Base-by-base conservation (phyloP, 306 rosid genomes). In the Cucurbita ficifolia region DNA sequence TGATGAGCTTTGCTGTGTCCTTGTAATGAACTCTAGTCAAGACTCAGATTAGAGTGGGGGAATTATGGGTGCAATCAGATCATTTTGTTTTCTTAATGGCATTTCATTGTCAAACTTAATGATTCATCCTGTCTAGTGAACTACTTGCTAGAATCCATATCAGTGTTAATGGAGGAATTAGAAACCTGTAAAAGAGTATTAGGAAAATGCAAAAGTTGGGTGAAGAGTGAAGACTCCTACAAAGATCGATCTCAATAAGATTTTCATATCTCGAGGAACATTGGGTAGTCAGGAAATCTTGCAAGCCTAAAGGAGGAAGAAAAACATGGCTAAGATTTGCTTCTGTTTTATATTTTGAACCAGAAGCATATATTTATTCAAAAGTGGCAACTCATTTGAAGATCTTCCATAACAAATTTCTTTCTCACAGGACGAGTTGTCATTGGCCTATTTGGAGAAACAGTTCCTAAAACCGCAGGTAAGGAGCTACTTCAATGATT, bases 381-480 rank as follows among this genome's bases (percentile, higher is more conserved):
- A 64, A 17, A n/a, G 12, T 64, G 51, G 45, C 8, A 65, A 65
- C 53, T 42, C 52, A 5, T 16, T 18, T 65, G 72, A 43, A 42
- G 10, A 51, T 70, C 49, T 54, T 8, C 21, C 10, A 10, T 72
- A 13, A 33, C 18, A 33, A 22, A 6, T 14, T 70, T 76, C 78
- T 72, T 85, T 65, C 10, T 5, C 72, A 16, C 84, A 92, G 97
- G 96, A 76, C 92, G 91, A 61, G 49, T 92, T 52, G 85, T 89
- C 60, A 83, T 92, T 67, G 97, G 97, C 74, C 87, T 86, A 36
- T 92, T 85, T 53, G 97, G 97, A 49, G 85, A 54, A 8, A 67
- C 90, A 67, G 93, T 92, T 63, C 97, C 96, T 5, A 85, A 86
- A 83, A 89, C 97, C 59, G 88, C 57, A 82, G 93, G 97, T 91